Base-by-base conservation (phyloP, 495 filamentous ascomycete species). In the Podospora tetraspora region DNA sequence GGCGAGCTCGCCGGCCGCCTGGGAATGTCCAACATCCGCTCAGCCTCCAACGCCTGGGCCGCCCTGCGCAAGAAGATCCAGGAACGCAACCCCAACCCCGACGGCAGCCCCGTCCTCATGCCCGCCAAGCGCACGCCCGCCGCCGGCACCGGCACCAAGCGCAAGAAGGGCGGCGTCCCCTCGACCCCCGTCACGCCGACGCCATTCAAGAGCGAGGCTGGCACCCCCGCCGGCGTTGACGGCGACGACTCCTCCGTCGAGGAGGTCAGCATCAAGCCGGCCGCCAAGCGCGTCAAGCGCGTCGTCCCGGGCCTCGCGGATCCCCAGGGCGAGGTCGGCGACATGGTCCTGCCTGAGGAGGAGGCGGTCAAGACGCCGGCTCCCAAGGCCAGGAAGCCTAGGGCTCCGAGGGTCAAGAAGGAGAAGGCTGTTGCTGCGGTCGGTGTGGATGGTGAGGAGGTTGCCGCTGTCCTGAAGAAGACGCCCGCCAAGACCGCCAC, bases 11-110 rank as follows among this genome's bases (percentile, higher is more conserved):
- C 65, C 24, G 57, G 22, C 16, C 57, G 57, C 24, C 59, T 57
- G 1, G 68, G 68, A 37, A 69, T 69, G 68, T 23, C 57, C 57
- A 69, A 69, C 63, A 57, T n/a, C 5, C 68, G 68, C 37, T 57
- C 30, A 6, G 68, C 68, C 27, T 67, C 63, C 24, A 69, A 69
- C 68, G 63, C 68, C 32, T 69, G 68, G 68, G 57, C 63, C 0
- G 23, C 1, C 0, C 25, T 69, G 0, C 66, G 64, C 3, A 69
- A 69, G 25, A 69, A 69, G 63, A 67, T 69, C 3, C 34, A 56
- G 0, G 57, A 66, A 5, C 57, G 29, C 5, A 56, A 59, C 12
- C 57, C 63, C 27, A 30, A 32, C 61, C 16, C 27, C 27, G 61
- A 62, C 0, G 64, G 37, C 12, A 57, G 52, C 22, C 7, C 34